Evolutionary conservation across 306 rosid species (phyloP).

Genomic region (Luffa aegyptiaca): DNA sequence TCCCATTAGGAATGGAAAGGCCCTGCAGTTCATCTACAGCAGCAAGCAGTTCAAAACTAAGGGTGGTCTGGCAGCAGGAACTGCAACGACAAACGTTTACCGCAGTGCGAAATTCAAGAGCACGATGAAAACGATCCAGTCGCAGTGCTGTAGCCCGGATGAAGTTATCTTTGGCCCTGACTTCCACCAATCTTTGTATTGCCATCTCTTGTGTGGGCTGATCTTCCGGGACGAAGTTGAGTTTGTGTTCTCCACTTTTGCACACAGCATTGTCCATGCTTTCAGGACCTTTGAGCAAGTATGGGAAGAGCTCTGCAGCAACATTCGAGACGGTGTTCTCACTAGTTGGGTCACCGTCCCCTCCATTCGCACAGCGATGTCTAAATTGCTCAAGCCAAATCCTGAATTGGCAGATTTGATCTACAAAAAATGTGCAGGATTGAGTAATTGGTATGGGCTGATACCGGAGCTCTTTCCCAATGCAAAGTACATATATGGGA

Average conservation of each 20-base stretch:
- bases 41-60: slow-evolving; percentile 62
- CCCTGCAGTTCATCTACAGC: slow-evolving; percentile 64
- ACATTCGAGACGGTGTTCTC: slow-evolving; percentile 59
- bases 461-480: slow-evolving; percentile 79
- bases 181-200: slow-evolving; percentile 75
- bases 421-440: slow-evolving; percentile 31
- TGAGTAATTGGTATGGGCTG: slow-evolving; percentile 79
- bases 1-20: slow-evolving; percentile 68
- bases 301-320: slow-evolving; percentile 64
- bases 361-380: slow-evolving; percentile 44
- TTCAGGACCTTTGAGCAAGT: slow-evolving; percentile 66
- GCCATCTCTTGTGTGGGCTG: slow-evolving; percentile 85
- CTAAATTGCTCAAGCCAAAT: slow-evolving; percentile 59
- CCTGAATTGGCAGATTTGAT: slow-evolving; percentile 66
- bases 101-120: slow-evolving; percentile 23
- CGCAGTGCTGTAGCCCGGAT: slow-evolving; percentile 66
- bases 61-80: slow-evolving; percentile 72
- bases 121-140: slow-evolving; percentile 40
- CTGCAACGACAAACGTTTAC: slow-evolving; percentile 80
- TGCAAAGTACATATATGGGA: slow-evolving; percentile 60
- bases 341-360: slow-evolving; percentile 38
- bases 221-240: slow-evolving; percentile 53
- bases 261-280: slow-evolving; percentile 69
- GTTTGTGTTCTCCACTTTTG: slow-evolving; percentile 54
- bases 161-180: slow-evolving; percentile 80